Base-by-base conservation (phyloP, 164 flowering plant genomes). In the Platanus orientalis region DNA sequence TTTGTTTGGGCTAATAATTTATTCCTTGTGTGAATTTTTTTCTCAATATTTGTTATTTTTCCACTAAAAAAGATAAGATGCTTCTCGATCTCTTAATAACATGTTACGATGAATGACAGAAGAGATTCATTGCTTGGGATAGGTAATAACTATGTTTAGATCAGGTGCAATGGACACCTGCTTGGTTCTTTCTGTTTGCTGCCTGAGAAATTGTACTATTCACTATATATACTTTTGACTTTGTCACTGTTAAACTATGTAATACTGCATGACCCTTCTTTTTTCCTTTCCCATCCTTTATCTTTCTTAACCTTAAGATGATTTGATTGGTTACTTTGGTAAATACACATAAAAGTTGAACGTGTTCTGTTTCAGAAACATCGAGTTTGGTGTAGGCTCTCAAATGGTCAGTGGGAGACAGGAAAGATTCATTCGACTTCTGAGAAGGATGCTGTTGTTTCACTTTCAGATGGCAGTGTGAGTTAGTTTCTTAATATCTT, bases 371-470 rank as follows among this genome's bases (percentile, higher is more conserved):
- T 73, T 71, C 93, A 95, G 99, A 85, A 84, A 85, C 87, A 88
- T 48, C 73, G 75, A 54, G 87, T 91, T 28, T 95, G 99, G 99
- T 89, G 94, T 77, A 81, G 71, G 61, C 83, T 76, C 10, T 54
- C 80, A 16, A 71, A 66, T 71, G 84, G 82, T 24, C 75, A 75
- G 54, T 95, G 96, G 96, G 84, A 79, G 60, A 74, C 61, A 50
- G 99, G 97, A 60, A 81, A 61, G 44, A 82, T 95, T 73, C 83
- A 84, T 66, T 91, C 96, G 66, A 79, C 81, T 57, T 69, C 84
- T 24, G 92, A 79, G 54, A 87, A 81, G 51, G 84, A 79, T 59
- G 80, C 86, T 3, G 32, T 61, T 71, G 80, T 95, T 66, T 64
- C 69, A 54, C 88, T 95, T 47, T 74, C 78, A 29, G 75, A 78